Conservation (phyloP, 2,329 filamentous ascomycete species). For the Magnaporthales sp. region DNA sequence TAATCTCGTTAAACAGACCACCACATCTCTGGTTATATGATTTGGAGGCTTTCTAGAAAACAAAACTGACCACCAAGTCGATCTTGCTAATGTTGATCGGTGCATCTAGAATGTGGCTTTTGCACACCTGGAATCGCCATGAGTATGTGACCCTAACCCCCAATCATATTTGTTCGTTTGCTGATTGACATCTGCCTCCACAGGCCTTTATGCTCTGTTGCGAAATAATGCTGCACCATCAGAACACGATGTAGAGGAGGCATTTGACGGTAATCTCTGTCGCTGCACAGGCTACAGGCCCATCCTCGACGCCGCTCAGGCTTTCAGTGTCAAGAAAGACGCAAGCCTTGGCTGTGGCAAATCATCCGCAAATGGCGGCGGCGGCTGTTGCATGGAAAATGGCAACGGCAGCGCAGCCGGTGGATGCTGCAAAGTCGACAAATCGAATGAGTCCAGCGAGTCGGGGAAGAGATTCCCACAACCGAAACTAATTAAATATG, state of each 20-base stretch:
- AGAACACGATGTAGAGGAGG: slow-evolving; percentile 83
- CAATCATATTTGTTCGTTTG: background rate
- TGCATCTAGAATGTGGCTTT: slow-evolving; percentile 67
- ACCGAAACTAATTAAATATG: slow-evolving; percentile 89
- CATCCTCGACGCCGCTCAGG: slow-evolving; percentile 88
- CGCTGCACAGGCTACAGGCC: slow-evolving; percentile 92
- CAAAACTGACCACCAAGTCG: slow-evolving; percentile 49
- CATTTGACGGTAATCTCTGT: slow-evolving; percentile 94
- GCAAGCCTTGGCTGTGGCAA: slow-evolving; percentile 38
- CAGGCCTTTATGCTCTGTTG: slow-evolving; percentile 70
- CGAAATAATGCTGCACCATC: slow-evolving; percentile 73
- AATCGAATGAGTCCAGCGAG: slow-evolving; percentile 41
- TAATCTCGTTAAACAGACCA: too few relatives aligned
- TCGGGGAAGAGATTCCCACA: slow-evolving; percentile 65
- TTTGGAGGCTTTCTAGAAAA: too few relatives aligned
- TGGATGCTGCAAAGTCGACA: slow-evolving; percentile 58
- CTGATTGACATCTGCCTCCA: background rate
- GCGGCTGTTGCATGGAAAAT: slow-evolving; percentile 66
- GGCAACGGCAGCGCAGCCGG: slow-evolving; percentile 45
- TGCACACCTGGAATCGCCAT: slow-evolving; percentile 98
- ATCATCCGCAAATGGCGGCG: slow-evolving; percentile 36
- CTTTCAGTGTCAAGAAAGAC: slow-evolving; percentile 54
- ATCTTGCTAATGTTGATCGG: background rate
- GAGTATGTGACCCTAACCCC: slow-evolving; percentile 39
- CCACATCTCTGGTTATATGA: too few relatives aligned